A percentile compares a stretch with the other conserved stretches of the same genome.
These are phyloP conservation scores for Phytophthora meadii DNA, from an alignment of 352 stramenopile genomes.

Conservation along the genomic window DNA sequence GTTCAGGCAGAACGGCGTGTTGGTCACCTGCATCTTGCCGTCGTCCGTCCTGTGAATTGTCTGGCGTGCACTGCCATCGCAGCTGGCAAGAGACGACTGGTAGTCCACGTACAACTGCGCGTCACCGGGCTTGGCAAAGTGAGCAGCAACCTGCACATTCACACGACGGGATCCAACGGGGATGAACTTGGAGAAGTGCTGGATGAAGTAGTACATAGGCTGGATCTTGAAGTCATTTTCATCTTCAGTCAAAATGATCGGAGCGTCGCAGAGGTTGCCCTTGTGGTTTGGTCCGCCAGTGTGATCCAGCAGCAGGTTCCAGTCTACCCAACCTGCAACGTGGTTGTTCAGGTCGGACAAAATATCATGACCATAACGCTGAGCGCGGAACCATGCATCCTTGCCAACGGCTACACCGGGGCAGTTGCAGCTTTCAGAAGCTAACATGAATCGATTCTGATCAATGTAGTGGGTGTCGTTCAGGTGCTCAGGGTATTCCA, in stretches of 20 bases:
- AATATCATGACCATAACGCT: slow-evolving; percentile 91
- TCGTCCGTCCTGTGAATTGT: slow-evolving; percentile 57
- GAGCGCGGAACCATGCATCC: slow-evolving; percentile 80
- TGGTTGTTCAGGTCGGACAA: slow-evolving; percentile 90
- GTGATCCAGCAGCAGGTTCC: slow-evolving; percentile 91
- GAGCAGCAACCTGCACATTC: slow-evolving; percentile 48
- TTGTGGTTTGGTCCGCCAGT: slow-evolving; percentile 91
- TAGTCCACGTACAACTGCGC: slow-evolving; percentile 61
- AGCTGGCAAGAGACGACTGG: slow-evolving; percentile 53
- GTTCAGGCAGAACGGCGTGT: slow-evolving; percentile 68
- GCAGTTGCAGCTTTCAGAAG: slow-evolving; percentile 78
- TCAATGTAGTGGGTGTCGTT: slow-evolving; percentile 85
- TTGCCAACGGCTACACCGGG: slow-evolving; percentile 60
- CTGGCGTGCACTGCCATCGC: slow-evolving; percentile 72
- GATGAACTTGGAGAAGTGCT: slow-evolving; percentile 89
- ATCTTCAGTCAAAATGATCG: slow-evolving; percentile 74
- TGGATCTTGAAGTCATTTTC: slow-evolving; percentile 72
- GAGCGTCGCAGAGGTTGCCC: slow-evolving; percentile 79
- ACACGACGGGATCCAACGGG: slow-evolving; percentile 68
- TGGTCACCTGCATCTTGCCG: slow-evolving; percentile 67
- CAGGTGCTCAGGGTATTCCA: slow-evolving; percentile 74
- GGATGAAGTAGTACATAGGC: slow-evolving; percentile 91
- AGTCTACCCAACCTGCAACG: slow-evolving; percentile 90
- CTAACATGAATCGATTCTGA: slow-evolving; percentile 64
- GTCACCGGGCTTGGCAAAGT: slow-evolving; percentile 63